Evolutionary conservation across 192 early-diverging fungal genomes (phyloP).

Genomic region (Pilobolus umbonatus): DNA sequence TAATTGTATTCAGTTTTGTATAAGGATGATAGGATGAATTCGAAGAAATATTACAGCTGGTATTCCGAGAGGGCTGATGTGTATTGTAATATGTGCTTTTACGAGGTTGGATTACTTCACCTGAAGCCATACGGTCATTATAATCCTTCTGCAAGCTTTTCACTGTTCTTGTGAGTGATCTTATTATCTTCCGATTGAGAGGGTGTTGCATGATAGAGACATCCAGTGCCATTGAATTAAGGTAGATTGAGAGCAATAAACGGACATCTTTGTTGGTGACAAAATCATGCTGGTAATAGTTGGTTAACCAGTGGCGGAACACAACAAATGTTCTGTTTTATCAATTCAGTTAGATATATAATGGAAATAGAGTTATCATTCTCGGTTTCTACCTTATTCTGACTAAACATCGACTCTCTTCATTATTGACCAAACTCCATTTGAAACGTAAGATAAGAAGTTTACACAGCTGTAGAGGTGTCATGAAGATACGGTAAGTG

Average conservation of each 20-base stretch:
- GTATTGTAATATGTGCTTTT: no score
- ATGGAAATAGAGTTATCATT: no score
- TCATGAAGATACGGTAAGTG: conserved; percentile 54
- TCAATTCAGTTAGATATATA: no score
- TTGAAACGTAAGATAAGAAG: conserved; percentile 49
- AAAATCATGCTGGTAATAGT: conserved; percentile 58
- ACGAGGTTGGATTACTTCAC: no score
- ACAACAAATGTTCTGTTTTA: conserved; percentile 47
- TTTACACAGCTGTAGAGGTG: conserved; percentile 47
- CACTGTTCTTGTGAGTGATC: conserved; percentile 35
- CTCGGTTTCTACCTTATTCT: conserved; percentile 39
- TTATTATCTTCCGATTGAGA: conserved; percentile 49
- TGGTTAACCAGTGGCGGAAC: conserved; percentile 56
- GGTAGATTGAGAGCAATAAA: conserved; percentile 30
- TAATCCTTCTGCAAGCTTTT: conserved; percentile 29
- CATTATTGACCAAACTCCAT: conserved; percentile 48
- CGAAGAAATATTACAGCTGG: no score
- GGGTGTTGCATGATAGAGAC: conserved; percentile 34
- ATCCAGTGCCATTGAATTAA: conserved; percentile 38
- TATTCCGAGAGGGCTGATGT: no score
- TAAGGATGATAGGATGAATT: no score
- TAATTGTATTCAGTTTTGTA: no score
- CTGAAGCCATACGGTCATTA: no score
- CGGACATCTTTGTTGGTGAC: conserved; percentile 36
- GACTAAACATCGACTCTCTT: conserved; percentile 43